Percentiles rank a stretch among this genome's conserved stretches.
These are phyloP conservation scores for Austroboletus festivus DNA, from an alignment of 768 basidiomycete genomes.

Conservation along the genomic window DNA sequence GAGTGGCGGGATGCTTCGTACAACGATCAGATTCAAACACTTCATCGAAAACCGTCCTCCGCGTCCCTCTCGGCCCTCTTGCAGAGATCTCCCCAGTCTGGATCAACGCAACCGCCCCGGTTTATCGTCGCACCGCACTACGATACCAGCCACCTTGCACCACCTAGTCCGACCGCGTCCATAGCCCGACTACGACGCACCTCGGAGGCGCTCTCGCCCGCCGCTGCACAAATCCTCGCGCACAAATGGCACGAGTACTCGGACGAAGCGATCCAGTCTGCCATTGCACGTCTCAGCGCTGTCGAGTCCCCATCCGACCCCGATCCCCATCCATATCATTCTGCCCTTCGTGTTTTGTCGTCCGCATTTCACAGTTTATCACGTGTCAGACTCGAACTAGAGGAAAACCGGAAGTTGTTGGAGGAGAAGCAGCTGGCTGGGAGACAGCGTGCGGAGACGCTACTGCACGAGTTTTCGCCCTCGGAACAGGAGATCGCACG, in stretches of 20 bases:
- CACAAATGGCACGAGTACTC: constrained; percentile 78
- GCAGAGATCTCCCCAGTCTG: constrained; percentile 33
- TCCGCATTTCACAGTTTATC: constrained; percentile 60
- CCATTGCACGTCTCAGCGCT: constrained; percentile 48
- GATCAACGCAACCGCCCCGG: constrained; percentile 25
- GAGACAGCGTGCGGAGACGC: constrained; percentile 47
- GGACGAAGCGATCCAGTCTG: constrained; percentile 67
- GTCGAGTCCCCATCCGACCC: constrained; percentile 47
- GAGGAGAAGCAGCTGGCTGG: constrained; percentile 59
- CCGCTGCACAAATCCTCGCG: constrained; percentile 51
- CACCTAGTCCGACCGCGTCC: constrained; percentile 32
- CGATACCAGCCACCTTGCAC: constrained; percentile 30
- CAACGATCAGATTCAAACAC: constrained; percentile 15
- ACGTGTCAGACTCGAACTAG: constrained; percentile 58
- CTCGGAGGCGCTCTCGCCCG: constrained; percentile 15
- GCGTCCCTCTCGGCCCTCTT: constrained; percentile 40
- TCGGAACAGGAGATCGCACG: constrained; percentile 67
- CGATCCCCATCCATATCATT: constrained; percentile 57
- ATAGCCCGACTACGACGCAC: constrained; percentile 12
- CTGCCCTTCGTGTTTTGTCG: constrained; percentile 66
- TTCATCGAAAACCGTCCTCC: constrained; percentile 31
- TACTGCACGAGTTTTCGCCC: constrained; percentile 54
- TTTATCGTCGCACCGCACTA: constrained; percentile 44
- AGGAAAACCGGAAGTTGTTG: constrained; percentile 50
- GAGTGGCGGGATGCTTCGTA: constrained; percentile 26